Base-by-base conservation (phyloP, 108 stramenopile genomes). In the Licmophora abbreviata region DNA sequence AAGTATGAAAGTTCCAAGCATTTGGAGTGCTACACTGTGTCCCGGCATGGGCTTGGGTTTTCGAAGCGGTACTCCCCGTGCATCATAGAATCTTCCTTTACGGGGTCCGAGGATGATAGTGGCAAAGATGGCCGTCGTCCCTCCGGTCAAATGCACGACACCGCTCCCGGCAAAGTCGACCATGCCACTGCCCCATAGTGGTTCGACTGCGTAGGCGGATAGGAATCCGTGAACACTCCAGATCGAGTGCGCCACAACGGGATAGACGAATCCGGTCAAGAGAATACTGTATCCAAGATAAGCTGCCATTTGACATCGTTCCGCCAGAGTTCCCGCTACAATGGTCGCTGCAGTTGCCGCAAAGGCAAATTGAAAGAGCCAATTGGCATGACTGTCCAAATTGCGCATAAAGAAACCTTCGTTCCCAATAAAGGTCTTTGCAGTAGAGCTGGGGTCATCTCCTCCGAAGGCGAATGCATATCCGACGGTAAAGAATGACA, bases 251-350 rank as follows among this genome's bases (percentile, higher is more conserved):
- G 65, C 88, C 33, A 90, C 77, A 18, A 93, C 73, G 6, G 94
- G 94, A 49, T 95, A 95, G 29, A 93, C 71, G 57, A 91, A 85
- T 9, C 73, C 85, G 6, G 88, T 83, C n/a, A 95, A 48, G 20
- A 70, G 33, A 28, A 83, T 27, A 6, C 83, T 75, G 60, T 93
- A 90, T 29, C 68, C 78, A 25, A 95, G 48, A 61, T 95, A 95
- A 5, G 92, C 88, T 7, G 60, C 32, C 81, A 94, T 92, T 48
- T 87, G 71, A 50, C 91, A 90, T n/a, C 95, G 76, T 58, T 93
- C 95, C n/a, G 95, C 95, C 21, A 96, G 52, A 14, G 92, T 81
- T n/a, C 95, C 95, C 0, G 93, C 90, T 3, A 97, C 93, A 58
- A 97, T 95, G 17, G 89, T 92, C 1, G 83, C 85, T 7, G 83